Evolutionary conservation across 306 rosid genomes (phyloP), one percentile per base, ranked within the genome.

Genomic region (Dryas octopetala): DNA sequence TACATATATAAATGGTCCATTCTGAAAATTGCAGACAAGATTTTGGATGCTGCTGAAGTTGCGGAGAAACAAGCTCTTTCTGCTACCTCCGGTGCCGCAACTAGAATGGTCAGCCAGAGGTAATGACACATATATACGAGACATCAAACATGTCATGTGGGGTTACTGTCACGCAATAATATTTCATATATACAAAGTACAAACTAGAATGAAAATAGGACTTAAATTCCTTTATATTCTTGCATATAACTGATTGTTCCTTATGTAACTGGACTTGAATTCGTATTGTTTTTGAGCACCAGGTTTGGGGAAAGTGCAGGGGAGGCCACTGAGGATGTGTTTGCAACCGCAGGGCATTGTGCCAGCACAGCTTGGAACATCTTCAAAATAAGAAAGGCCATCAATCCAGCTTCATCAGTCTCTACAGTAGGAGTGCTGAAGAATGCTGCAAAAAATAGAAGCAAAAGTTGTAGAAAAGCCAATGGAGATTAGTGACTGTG

Each of bases 231-330:
- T 32, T 1, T 32, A 32, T 32, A 32, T 32, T 1, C 2, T 1
- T 32, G 3, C 38, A 32, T 32, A 32, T 32, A 2, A 2, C 2
- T 32, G 38, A 32, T 32, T 32, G 38, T 32, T 32, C 38, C 38
- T 1, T 32, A 1, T 32, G 3, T 32, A 32, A 32, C n/a, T 45
- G 17, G 17, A 54, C 55, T 60, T 62, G 51, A 46, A 53, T 67
- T 49, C 48, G 16, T 48, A 5, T 47, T 43, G 2, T 65, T 28
- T 32, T 79, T 81, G 84, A 32, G n/a, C 17, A 65, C 48, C 75
- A 91, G 95, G 89, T 94, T 70, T 71, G 98, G 98, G 47, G 97
- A 94, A 62, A 74, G 76, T 73, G 98, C 98, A 15, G 98, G 98
- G 73, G 95, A 88, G 74, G 89, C 96, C 4, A 91, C 96, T 0